These are phyloP conservation scores for Murraya koenigii DNA, from an alignment of 345 rosid genomes.

Conservation along the genomic window DNA sequence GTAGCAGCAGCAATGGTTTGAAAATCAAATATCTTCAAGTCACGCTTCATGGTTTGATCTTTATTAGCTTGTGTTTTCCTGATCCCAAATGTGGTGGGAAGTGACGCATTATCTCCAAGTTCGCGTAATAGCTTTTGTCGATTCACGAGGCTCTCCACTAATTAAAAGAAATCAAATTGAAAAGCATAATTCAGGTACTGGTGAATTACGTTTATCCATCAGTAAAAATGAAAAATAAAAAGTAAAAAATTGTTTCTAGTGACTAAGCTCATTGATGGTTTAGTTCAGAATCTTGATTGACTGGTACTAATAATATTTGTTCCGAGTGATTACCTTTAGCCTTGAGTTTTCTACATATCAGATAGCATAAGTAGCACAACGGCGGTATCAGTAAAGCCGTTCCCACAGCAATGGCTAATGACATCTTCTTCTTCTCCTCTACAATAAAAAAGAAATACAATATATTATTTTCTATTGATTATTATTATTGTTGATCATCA, in stretches of 20 bases:
- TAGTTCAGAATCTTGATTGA: no score
- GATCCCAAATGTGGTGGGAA: not conserved
- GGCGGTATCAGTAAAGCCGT: not conserved
- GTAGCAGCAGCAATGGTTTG: slow-evolving; percentile 1
- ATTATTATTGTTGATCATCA: not conserved
- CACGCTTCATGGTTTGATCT: not conserved
- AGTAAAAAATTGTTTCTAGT: no score
- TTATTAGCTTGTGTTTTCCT: not conserved
- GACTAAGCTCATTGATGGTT: no score
- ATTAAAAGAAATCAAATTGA: not conserved
- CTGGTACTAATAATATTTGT: no score
- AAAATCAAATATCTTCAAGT: not conserved
- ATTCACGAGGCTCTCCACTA: not conserved
- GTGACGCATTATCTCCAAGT: not conserved
- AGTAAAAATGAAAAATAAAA: not conserved
- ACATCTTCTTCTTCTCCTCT: not conserved
- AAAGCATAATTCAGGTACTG: not conserved
- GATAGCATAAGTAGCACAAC: not conserved
- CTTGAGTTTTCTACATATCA: not conserved
- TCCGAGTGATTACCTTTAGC: not conserved
- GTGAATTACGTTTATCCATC: not conserved
- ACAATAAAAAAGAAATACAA: not conserved
- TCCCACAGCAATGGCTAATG: not conserved
- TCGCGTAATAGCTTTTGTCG: not conserved
- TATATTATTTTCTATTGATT: no score